phyloP scores from a whole-genome alignment of 2,329 filamentous ascomycete species.

The Celoporthe dispersa region DNA sequence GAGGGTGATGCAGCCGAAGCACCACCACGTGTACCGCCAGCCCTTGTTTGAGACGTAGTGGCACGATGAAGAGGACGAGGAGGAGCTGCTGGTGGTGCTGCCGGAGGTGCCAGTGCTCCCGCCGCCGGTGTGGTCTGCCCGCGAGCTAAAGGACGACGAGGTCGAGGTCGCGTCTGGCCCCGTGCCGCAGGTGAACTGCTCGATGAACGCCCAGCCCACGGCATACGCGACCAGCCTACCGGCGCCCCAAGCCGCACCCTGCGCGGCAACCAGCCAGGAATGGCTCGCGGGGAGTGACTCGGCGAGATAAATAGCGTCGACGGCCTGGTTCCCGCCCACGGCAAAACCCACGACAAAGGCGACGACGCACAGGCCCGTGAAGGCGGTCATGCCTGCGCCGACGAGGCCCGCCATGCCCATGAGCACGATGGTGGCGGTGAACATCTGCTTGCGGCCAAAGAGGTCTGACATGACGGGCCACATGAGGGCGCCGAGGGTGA shows the following conservation, averaged over 20 bases:
- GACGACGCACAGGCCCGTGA: constrained; percentile 16
- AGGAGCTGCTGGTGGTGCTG: neutral
- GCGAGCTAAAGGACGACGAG: neutral
- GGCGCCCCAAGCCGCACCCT: constrained; percentile 8
- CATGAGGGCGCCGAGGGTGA: constrained; percentile 12
- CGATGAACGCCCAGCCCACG: constrained; percentile 17
- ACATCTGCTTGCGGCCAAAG: constrained; percentile 19
- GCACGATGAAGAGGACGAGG: neutral
- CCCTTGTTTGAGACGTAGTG: constrained; percentile 21
- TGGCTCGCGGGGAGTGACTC: constrained; percentile 17
- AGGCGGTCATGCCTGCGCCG: constrained; percentile 15
- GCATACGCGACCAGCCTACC: constrained; percentile 12
- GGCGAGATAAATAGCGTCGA: constrained; percentile 9
- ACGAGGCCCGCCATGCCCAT: constrained; percentile 19
- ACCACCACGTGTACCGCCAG: constrained; percentile 22
- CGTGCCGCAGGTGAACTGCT: constrained; percentile 16
- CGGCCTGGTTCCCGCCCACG: constrained; percentile 14
- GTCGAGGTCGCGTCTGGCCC: constrained; percentile 13
- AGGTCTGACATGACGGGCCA: constrained; percentile 17
- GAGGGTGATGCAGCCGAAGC: constrained; percentile 21
- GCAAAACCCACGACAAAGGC: constrained; percentile 17
- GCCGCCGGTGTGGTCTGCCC: neutral
- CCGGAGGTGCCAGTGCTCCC: neutral
- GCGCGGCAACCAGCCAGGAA: constrained; percentile 13
- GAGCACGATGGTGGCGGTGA: constrained; percentile 10